Evolutionary conservation across 2,329 filamentous ascomycete genomes (phyloP).

Genomic region (Verticillium zaregamsianum): DNA sequence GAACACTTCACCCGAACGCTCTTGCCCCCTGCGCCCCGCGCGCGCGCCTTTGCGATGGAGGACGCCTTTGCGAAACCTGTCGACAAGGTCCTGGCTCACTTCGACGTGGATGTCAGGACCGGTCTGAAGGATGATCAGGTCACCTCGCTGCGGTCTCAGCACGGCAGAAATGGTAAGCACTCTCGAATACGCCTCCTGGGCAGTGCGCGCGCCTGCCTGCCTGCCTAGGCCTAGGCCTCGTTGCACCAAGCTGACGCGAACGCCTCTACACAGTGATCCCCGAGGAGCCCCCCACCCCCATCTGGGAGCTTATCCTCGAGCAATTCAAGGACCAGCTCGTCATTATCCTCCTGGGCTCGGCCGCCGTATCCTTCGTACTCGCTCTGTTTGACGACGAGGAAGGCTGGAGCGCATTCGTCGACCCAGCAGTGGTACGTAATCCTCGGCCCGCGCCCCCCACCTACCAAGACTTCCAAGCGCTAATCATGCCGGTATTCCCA

Average conservation of each 20-base stretch:
- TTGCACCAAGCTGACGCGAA: slow-evolving; percentile 10
- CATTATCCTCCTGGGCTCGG: slow-evolving; percentile 88
- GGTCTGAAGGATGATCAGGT: slow-evolving; percentile 61
- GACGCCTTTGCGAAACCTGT: slow-evolving; percentile 56
- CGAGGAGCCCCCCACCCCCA: slow-evolving; percentile 90
- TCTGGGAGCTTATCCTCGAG: slow-evolving; percentile 96
- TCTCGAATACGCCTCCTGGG: slow-evolving; percentile 7
- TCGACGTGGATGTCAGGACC: slow-evolving; percentile 48
- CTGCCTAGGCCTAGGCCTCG: slow-evolving; percentile 3
- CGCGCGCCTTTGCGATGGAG: slow-evolving; percentile 44
- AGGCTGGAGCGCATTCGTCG: slow-evolving; percentile 96
- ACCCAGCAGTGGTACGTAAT: slow-evolving; percentile 80
- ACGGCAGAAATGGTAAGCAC: slow-evolving; percentile 62
- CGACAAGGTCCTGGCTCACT: slow-evolving; percentile 54
- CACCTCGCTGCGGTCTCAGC: slow-evolving; percentile 46
- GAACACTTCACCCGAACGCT: neutral
- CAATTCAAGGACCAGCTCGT: slow-evolving; percentile 99
- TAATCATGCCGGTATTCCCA: slow-evolving; percentile 28
- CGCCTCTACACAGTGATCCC: slow-evolving; percentile 43
- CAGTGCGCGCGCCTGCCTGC: slow-evolving; percentile 2
- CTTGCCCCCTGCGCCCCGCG: slow-evolving; percentile 12
- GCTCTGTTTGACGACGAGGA: slow-evolving; percentile 90
- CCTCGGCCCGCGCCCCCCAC: neutral
- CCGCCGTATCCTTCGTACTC: slow-evolving; percentile 87
- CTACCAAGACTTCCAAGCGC: neutral